Percentiles rank a stretch among this genome's conserved stretches.
Conservation (phyloP, 208 protist genomes). For the Trypanosoma vivax region DNA sequence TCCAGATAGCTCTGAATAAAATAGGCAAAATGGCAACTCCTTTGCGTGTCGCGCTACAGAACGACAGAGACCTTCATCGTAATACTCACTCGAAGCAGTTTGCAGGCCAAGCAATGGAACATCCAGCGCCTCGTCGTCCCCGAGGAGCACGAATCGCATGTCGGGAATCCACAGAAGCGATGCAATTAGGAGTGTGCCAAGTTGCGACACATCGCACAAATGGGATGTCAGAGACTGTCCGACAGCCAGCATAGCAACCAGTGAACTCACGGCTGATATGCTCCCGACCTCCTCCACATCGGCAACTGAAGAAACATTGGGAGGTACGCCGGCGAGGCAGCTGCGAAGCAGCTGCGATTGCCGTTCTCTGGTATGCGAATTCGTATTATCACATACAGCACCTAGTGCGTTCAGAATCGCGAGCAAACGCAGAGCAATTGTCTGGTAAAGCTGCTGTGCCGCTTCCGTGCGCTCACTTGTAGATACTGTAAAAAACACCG, state of each 20-base stretch:
- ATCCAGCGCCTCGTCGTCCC: not conserved
- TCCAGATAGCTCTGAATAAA: not conserved
- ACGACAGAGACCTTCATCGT: not conserved
- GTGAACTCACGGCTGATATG: constrained; percentile 7
- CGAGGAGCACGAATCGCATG: constrained; percentile 8
- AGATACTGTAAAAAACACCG: constrained; percentile 42
- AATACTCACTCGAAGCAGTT: too few species aligned
- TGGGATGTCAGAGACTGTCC: not conserved
- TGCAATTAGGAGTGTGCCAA: not conserved
- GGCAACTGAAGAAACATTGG: not conserved
- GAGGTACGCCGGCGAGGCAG: constrained; percentile 1
- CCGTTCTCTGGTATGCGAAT: not conserved
- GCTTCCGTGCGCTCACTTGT: constrained; percentile 26
- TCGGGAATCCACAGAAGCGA: constrained; percentile 17
- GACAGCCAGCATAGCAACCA: constrained; percentile 8
- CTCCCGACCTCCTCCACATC: constrained; percentile 5
- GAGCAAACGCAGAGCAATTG: constrained; percentile 37
- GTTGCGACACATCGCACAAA: not conserved
- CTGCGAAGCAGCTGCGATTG: constrained; percentile 4
- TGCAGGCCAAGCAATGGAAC: not conserved
- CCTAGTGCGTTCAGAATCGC: constrained; percentile 29
- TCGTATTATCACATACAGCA: not conserved
- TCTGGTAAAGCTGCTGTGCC: constrained; percentile 30
- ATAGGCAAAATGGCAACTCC: constrained; percentile 9
- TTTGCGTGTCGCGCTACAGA: constrained; percentile 4